phyloP scores from a whole-genome alignment of 2,329 filamentous ascomycete genomes.

The Stachybotrys elegans region DNA sequence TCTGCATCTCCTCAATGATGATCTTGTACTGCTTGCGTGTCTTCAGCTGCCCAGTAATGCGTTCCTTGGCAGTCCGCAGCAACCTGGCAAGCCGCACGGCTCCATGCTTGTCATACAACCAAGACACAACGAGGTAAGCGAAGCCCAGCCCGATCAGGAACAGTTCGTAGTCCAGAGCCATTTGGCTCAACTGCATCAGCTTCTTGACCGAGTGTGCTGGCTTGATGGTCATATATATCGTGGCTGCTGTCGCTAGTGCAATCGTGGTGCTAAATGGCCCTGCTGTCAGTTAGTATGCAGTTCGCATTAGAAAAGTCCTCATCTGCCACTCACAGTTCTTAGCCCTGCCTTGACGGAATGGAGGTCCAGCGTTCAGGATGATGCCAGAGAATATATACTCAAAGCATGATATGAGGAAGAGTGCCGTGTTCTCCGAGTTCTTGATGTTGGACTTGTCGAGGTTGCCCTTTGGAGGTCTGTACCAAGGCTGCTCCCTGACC shows the following conservation, averaged over 20 bases:
- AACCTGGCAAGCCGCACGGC: conserved; percentile 64
- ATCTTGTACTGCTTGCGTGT: conserved; percentile 85
- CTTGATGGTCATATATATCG: conserved; percentile 73
- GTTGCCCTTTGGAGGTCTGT: conserved; percentile 72
- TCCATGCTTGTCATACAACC: conserved; percentile 64
- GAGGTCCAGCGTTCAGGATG: conserved; percentile 84
- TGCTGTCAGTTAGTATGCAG: conserved; percentile 25
- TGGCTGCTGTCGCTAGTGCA: conserved; percentile 58
- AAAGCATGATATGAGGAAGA: conserved; percentile 88
- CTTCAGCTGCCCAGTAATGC: conserved; percentile 59
- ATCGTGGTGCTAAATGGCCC: conserved; percentile 83
- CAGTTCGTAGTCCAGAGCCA: conserved; percentile 66
- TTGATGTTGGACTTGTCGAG: conserved; percentile 76
- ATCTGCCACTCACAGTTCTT: conserved; percentile 63
- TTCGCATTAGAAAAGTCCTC: too few species aligned
- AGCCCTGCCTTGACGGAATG: conserved; percentile 76
- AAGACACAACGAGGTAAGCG: conserved; percentile 64
- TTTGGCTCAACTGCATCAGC: conserved; percentile 80
- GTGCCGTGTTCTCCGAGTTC: conserved; percentile 88
- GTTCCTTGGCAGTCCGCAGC: conserved; percentile 57
- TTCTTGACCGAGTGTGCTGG: conserved; percentile 64
- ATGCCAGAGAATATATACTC: conserved; percentile 91
- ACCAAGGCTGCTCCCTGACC: conserved; percentile 80
- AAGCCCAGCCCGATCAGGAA: conserved; percentile 68
- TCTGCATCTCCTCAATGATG: conserved; percentile 54